These are phyloP conservation scores for Cadophora sp. DNA, from an alignment of 2,329 filamentous ascomycete species.

Conservation along the genomic window DNA sequence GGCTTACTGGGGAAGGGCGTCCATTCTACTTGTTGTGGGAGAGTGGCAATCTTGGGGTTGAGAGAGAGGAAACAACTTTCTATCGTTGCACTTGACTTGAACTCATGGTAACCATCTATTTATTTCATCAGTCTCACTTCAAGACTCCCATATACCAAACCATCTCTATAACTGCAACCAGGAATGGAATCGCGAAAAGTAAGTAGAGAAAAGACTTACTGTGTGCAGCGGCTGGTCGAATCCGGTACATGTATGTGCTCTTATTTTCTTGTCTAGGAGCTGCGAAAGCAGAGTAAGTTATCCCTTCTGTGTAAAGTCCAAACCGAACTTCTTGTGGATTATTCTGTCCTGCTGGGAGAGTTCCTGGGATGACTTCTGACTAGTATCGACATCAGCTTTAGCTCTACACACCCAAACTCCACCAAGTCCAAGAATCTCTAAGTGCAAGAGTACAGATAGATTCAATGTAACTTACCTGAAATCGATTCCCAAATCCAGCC, in stretches of 20 bases:
- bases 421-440: no score
- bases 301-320: conserved; percentile 53
- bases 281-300: conserved; percentile 53
- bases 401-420: not conserved
- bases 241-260: conserved; percentile 54
- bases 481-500: conserved; percentile 60
- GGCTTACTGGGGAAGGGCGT: conserved; percentile 51
- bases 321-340: conserved; percentile 51
- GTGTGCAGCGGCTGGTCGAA: conserved; percentile 52
- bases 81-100: conserved; percentile 66
- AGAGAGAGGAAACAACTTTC: conserved; percentile 68
- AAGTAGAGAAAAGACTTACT: conserved; percentile 31
- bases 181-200: no score
- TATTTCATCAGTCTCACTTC: conserved; percentile 53
- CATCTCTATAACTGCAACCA: no score
- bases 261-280: conserved; percentile 51
- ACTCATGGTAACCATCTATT: conserved; percentile 57
- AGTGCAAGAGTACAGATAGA: no score
- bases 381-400: conserved; percentile 24
- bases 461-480: conserved; percentile 26
- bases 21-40: conserved; percentile 57
- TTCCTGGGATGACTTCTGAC: conserved; percentile 52
- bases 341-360: conserved; percentile 51
- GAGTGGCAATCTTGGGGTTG: conserved; percentile 54
- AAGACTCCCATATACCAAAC: conserved; percentile 58